Percentiles rank a stretch among this genome's conserved stretches.
phyloP scores from a whole-genome alignment of 345 rosid species.

The Hevea brasiliensis region DNA sequence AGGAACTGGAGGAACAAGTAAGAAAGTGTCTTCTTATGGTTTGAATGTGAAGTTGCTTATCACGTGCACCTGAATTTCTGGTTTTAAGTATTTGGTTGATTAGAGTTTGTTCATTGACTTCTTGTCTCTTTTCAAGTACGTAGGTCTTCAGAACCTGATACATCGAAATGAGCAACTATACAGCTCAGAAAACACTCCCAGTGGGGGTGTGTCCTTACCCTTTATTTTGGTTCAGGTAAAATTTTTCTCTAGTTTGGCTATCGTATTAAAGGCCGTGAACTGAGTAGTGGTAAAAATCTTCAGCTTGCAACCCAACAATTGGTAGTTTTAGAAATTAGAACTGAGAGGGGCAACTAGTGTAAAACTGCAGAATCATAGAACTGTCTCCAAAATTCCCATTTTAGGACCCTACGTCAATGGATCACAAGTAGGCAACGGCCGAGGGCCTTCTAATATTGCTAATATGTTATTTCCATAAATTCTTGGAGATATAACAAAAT shows the following conservation, averaged over 20 bases:
- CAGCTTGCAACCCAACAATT: neutral
- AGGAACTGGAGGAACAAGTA: conserved; percentile 96
- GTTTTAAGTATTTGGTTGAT: conserved; percentile 15
- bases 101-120: conserved; percentile 9
- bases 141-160: conserved; percentile 87
- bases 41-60: conserved; percentile 8
- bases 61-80: conserved; percentile 5
- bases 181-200: conserved; percentile 77
- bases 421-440: neutral
- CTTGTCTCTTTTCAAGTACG: conserved; percentile 46
- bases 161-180: conserved; percentile 77
- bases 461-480: neutral
- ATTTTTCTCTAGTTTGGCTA: conserved; percentile 10
- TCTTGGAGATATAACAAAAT: neutral
- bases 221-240: conserved; percentile 97
- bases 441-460: neutral
- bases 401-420: neutral
- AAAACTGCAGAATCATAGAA: neutral
- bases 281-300: neutral
- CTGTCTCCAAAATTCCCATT: neutral
- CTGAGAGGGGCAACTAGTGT: neutral
- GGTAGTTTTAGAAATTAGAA: neutral
- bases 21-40: conserved; percentile 26
- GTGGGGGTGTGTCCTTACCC: conserved; percentile 89
- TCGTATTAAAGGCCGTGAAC: neutral